Percentiles rank a stretch among this genome's conserved stretches.
Evolutionary conservation across 805 yeast species (phyloP).

Genomic region (Saccharomyces paradoxus): DNA sequence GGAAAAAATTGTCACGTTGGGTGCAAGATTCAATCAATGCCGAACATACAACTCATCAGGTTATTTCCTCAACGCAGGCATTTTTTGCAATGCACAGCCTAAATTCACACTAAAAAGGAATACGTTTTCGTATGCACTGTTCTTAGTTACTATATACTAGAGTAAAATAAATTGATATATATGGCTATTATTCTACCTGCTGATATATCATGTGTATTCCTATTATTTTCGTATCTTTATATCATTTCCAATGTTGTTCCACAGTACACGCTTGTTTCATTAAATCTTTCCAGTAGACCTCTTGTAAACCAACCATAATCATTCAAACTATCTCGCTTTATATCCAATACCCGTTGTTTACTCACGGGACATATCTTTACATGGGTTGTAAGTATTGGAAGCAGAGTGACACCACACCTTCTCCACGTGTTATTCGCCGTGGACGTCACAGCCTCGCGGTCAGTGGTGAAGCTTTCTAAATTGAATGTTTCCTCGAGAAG

Average conservation of each 20-base stretch:
- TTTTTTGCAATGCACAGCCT: slow-evolving; percentile 14
- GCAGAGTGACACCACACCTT: slow-evolving; percentile 32
- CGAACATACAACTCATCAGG: slow-evolving; percentile 9
- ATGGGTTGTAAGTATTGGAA: slow-evolving; percentile 32
- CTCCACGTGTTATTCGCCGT: slow-evolving; percentile 30
- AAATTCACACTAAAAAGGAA: neutral
- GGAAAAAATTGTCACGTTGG: slow-evolving; percentile 66
- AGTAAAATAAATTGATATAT: neutral
- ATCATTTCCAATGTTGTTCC: slow-evolving; percentile 18
- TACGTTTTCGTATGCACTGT: neutral
- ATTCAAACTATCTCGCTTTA: slow-evolving; percentile 18
- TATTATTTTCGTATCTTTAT: neutral
- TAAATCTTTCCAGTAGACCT: slow-evolving; percentile 20
- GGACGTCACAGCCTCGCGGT: slow-evolving; percentile 17
- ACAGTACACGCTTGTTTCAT: slow-evolving; percentile 22
- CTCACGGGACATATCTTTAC: slow-evolving; percentile 33
- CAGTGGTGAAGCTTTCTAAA: slow-evolving; percentile 7
- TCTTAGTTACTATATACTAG: neutral
- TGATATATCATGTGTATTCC: neutral
- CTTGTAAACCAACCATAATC: slow-evolving; percentile 31
- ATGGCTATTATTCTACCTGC: neutral
- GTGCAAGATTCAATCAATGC: slow-evolving; percentile 39
- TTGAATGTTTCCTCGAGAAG: slow-evolving; percentile 25
- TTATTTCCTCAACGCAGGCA: slow-evolving; percentile 16
- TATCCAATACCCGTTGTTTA: slow-evolving; percentile 24